Conservation (phyloP, 1,284 basidiomycete species). For the Phaffia rhodozyma region DNA sequence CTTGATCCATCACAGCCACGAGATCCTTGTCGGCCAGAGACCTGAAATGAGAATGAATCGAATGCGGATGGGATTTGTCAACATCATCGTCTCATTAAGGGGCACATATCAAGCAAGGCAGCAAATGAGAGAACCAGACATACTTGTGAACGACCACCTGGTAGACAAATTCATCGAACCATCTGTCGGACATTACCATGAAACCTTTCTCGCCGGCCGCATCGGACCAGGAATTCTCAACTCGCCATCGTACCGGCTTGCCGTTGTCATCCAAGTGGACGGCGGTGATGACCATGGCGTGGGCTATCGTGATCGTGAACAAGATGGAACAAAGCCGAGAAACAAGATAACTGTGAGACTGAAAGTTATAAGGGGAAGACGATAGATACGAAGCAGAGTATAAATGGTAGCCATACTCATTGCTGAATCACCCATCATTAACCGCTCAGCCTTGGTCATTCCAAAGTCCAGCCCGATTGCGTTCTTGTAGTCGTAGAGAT, state of each 20-base stretch:
- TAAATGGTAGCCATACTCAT: conserved; percentile 71
- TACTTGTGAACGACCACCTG: conserved; percentile 73
- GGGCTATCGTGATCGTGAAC: conserved; percentile 22
- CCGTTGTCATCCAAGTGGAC: conserved; percentile 72
- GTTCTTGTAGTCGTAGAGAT: conserved; percentile 69
- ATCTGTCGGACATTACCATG: conserved; percentile 79
- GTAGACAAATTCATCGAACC: conserved; percentile 76
- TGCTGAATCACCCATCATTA: conserved; percentile 65
- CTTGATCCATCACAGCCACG: conserved; percentile 57
- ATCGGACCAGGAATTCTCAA: conserved; percentile 93
- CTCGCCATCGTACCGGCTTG: conserved; percentile 72
- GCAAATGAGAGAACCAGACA: no score
- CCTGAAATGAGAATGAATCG: no score
- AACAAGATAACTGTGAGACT: background rate
- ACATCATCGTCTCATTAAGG: no score
- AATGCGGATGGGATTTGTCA: no score
- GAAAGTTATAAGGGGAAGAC: background rate
- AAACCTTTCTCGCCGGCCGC: conserved; percentile 70
- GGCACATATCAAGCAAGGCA: no score
- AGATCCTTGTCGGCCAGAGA: conserved; percentile 63
- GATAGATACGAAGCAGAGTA: conserved; percentile 20
- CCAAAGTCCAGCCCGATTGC: conserved; percentile 49
- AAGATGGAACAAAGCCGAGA: background rate
- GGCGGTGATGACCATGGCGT: conserved; percentile 68
- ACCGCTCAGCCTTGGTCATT: conserved; percentile 69